These are phyloP conservation scores for Carex arenaria DNA, from an alignment of 202 grass and related monocot genomes.

Conservation along the genomic window DNA sequence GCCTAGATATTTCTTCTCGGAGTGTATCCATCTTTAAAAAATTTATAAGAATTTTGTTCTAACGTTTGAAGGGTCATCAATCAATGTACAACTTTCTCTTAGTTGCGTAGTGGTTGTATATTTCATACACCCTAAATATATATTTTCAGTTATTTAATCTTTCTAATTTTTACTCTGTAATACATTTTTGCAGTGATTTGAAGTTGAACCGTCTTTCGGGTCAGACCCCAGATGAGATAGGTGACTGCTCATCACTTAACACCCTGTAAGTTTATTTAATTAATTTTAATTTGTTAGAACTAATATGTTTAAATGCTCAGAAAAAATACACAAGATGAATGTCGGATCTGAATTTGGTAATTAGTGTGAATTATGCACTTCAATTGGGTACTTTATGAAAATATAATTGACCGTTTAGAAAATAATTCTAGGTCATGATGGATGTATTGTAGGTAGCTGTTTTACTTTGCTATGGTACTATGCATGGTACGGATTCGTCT, in stretches of 20 bases:
- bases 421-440: no score
- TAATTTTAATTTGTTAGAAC: background rate
- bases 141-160: background rate
- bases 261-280: constrained; percentile 46
- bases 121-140: background rate
- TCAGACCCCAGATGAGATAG: constrained; percentile 95
- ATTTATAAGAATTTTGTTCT: no score
- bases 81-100: constrained; percentile 50
- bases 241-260: constrained; percentile 63
- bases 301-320: background rate
- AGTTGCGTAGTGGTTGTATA: background rate
- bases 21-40: no score
- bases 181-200: constrained; percentile 43
- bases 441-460: no score
- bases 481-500: no score
- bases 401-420: no score
- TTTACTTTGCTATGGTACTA: no score
- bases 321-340: no score
- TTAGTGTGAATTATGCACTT: no score
- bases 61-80: constrained; percentile 54
- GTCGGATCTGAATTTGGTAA: no score
- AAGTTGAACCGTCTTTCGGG: constrained; percentile 75
- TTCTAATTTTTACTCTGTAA: background rate
- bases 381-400: no score
- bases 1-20: no score